Evolutionary conservation across 2,329 filamentous ascomycete genomes (phyloP).

Genomic region (Trichoderma polysporum): DNA sequence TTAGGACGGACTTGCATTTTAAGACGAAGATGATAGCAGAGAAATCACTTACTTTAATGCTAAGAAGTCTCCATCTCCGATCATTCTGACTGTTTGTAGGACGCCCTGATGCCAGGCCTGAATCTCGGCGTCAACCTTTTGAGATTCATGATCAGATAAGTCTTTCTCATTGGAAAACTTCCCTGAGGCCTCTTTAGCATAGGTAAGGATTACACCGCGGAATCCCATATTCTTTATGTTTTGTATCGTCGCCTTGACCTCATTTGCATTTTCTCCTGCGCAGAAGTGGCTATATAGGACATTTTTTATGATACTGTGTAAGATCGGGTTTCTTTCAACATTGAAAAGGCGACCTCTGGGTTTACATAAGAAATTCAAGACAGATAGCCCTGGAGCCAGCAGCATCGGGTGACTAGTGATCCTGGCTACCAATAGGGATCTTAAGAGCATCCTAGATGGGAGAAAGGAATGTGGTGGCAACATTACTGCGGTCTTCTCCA

Average conservation of each 20-base stretch:
- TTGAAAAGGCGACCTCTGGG: neutral
- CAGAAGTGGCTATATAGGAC: slow-evolving; percentile 59
- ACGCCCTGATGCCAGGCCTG: slow-evolving; percentile 38
- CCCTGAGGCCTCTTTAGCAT: slow-evolving; percentile 46
- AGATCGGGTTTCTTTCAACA: neutral
- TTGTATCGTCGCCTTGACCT: slow-evolving; percentile 45
- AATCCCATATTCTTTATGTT: slow-evolving; percentile 51
- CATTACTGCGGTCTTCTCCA: neutral
- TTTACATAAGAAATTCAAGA: neutral
- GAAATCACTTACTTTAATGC: slow-evolving; percentile 38
- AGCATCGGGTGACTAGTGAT: slow-evolving; percentile 7
- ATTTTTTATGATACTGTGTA: slow-evolving; percentile 33
- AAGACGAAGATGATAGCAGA: neutral
- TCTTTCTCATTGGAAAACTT: slow-evolving; percentile 30
- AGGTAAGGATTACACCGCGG: slow-evolving; percentile 57
- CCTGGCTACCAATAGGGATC: slow-evolving; percentile 1
- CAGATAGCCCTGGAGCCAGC: neutral
- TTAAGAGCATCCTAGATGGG: neutral
- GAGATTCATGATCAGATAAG: neutral
- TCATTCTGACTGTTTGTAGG: slow-evolving; percentile 33
- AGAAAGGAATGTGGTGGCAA: slow-evolving; percentile 14
- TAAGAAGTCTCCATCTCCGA: slow-evolving; percentile 37
- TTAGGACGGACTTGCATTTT: slow-evolving; percentile 18
- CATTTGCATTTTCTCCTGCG: slow-evolving; percentile 48
- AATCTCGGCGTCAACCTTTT: slow-evolving; percentile 28